A percentile compares a stretch with the other conserved stretches of the same genome.
Evolutionary conservation across 768 basidiomycete genomes (phyloP).

Genomic region (Scleroderma bovista): DNA sequence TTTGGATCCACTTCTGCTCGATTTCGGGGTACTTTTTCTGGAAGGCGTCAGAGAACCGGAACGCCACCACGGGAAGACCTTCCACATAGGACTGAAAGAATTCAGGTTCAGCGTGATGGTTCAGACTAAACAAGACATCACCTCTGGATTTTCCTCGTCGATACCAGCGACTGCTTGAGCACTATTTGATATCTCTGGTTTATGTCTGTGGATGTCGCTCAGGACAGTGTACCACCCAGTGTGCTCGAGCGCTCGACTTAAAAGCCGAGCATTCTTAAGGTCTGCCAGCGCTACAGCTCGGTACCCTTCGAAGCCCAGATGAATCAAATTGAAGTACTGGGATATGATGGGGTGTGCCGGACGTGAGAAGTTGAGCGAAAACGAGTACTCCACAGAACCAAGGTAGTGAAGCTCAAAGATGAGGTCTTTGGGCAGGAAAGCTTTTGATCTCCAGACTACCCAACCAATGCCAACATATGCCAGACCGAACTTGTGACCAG

Average conservation of each 20-base stretch:
- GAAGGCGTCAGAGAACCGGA: constrained; percentile 52
- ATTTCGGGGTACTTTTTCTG: constrained; percentile 47
- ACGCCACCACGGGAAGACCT: constrained; percentile 49
- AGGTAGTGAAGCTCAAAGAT: constrained; percentile 58
- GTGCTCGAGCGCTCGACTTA: constrained; percentile 57
- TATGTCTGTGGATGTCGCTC: constrained; percentile 50
- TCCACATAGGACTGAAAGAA: constrained; percentile 37
- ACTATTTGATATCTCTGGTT: constrained; percentile 13
- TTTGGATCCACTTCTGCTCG: constrained; percentile 55
- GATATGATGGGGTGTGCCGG: constrained; percentile 57
- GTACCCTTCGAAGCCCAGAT: constrained; percentile 54
- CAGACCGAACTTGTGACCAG: constrained; percentile 60
- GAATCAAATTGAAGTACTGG: constrained; percentile 60
- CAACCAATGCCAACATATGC: constrained; percentile 57
- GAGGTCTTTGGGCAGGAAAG: constrained; percentile 60
- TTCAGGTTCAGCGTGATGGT: neutral
- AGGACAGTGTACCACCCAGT: constrained; percentile 48
- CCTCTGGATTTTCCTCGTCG: constrained; percentile 56
- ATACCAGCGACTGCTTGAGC: constrained; percentile 31
- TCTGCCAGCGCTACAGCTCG: constrained; percentile 42
- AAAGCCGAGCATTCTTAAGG: constrained; percentile 57
- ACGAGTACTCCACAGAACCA: constrained; percentile 66
- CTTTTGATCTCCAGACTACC: constrained; percentile 55
- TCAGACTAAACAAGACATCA: constrained; percentile 25
- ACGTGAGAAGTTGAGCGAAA: constrained; percentile 58